Base-by-base conservation (phyloP, 192 early-diverging fungal genomes). In the Backusella parvicylindrica region DNA sequence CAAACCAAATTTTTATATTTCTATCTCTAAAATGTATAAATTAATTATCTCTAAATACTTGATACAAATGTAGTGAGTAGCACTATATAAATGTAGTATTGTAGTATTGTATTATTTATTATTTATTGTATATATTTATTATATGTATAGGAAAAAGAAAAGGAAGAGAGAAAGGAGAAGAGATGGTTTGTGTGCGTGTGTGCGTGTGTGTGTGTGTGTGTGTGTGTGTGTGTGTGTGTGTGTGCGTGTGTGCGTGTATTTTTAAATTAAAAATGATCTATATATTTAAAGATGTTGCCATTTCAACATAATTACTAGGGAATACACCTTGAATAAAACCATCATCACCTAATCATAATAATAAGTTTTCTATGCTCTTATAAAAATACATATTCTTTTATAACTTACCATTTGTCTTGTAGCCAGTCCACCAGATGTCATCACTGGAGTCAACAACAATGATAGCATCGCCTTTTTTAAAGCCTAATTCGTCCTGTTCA, bases 351-450 rank as follows among this genome's bases (percentile, higher is more conserved):
- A 70, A 66, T n/a, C 1, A 66, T 16, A 31, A 31, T 12, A 41
- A 31, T 43, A 13, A 70, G 12, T 28, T 30, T 0, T 70, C 18
- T n/a, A 28, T 30, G 18, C 4, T 26, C 31, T 47, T 15, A 18
- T 12, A 70, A 13, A 70, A 35, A 43, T 18, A 26, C 68, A 70
- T 30, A 26, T 11, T 40, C 9, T 21, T 26, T 56, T 11, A 9
- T 0, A 47, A n/a, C 50, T 56, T 66, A 77, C 87, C 86, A 26
- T 84, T 71, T 23, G 89, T 86, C 66, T 87, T 86, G 21, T 89
- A 87, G 12, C 93, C 93, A 85, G 91, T 88, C 93, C 93, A 94
- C 93, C 93, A 94, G 40, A 93, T 88, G 77, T 91, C 91, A 76
- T 94, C 91, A 67, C 86, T 91, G 56, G 87, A 85, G 76, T 94